Evolutionary conservation across 2,329 filamentous ascomycete species (phyloP), one percentile per base, ranked within the genome.

Genomic region (Colletotrichum sp.): DNA sequence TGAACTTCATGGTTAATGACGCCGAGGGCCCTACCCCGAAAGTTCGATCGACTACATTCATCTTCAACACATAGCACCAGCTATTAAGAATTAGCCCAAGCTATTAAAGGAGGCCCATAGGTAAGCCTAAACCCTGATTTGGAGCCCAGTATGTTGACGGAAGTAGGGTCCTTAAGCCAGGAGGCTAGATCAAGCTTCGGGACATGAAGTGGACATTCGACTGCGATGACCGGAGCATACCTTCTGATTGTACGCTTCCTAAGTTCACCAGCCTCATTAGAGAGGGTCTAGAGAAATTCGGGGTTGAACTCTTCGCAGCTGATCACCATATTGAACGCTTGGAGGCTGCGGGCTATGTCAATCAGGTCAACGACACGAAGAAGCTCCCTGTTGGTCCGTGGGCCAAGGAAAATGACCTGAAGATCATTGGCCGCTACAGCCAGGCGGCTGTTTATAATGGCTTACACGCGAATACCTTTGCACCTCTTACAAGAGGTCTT

Each of bases 341-440:
- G 6, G 85, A 86, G 24, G 84, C 88, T 66, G 92, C 91, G 78
- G 86, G 90, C 64, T 79, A 90, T 3, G 82, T 86, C 66, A 86
- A 89, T 88, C 83, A 79, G 24, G 79, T 71, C 4, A 21, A 52
- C 6, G 55, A 59, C 3, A 79, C 88, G 15, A 88, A 85, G 78
- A 89, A 87, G 80, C 87, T 89, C 81, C 90, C 90, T 0, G 85
- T 85, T 28, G 89, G 88, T 76, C 80, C 84, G 13, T 92, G 90
- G 90, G 87, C 89, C 0, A 87, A 87, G 62, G 86, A 89, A 39
- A 82, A 90, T 78, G 86, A 90, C 64, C 79, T 90, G 2, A 89
- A n/a, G n/a, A 64, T 6, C 28, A 67, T 72, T 2, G 72, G 68
- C 9, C 9, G 9, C 39, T 49, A 49, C 39, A 49, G 39, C 9